These are phyloP conservation scores for Gentiana straminea DNA, from an alignment of 257 asterid genomes.

Conservation along the genomic window DNA sequence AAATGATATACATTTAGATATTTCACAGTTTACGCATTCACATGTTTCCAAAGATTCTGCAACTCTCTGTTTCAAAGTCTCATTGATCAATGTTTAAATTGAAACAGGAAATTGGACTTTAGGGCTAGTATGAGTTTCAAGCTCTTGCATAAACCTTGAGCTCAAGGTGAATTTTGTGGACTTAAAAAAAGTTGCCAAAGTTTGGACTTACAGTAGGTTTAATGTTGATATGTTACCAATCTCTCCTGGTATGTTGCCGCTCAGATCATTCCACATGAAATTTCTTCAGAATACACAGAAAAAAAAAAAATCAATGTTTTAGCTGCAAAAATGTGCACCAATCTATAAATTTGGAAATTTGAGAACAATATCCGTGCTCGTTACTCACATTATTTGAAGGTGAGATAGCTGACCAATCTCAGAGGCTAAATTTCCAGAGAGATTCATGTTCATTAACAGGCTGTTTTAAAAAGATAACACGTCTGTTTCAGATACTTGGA, in stretches of 20 bases:
- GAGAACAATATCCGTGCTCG: not conserved
- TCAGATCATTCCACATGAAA: constrained; percentile 45
- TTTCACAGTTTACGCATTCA: constrained; percentile 2
- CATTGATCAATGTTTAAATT: no score
- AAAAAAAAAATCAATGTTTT: constrained; percentile 3
- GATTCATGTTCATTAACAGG: constrained; percentile 31
- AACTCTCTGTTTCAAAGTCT: not conserved
- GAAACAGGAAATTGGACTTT: no score
- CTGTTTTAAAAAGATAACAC: constrained; percentile 17
- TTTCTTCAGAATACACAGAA: constrained; percentile 17
- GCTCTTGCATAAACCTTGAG: not conserved
- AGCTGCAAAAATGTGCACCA: constrained; percentile 9
- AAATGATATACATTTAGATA: not conserved
- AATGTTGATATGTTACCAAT: constrained; percentile 25
- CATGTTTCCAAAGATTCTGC: not conserved
- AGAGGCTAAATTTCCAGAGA: constrained; percentile 38
- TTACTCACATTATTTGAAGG: constrained; percentile 27
- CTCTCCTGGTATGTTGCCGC: constrained; percentile 38
- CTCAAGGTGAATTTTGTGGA: no score
- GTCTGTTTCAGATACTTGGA: not conserved
- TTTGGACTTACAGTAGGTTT: constrained; percentile 26
- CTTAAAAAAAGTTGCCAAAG: not conserved
- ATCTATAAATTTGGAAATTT: not conserved
- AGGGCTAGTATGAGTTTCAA: not conserved
- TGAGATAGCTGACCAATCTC: constrained; percentile 36